Evolutionary conservation across 805 yeast genomes (phyloP), one percentile per base, ranked within the genome.

Genomic region (Blastobotrys muscicola): DNA sequence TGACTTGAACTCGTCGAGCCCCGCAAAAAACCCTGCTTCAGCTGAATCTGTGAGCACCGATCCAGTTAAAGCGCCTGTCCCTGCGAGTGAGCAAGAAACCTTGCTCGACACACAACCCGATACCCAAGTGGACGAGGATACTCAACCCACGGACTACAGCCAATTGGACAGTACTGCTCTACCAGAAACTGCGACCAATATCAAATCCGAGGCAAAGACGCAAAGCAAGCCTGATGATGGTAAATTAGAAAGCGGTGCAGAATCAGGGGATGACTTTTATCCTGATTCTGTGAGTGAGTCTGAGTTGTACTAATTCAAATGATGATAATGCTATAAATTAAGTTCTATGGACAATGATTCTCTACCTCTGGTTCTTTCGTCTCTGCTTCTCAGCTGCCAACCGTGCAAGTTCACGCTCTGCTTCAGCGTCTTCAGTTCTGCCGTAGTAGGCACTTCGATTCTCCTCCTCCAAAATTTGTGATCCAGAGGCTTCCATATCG

Each of bases 401-500:
- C 3, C 50, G 36, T 16, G 46, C 45, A 15, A 54, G 44, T 41
- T 45, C 53, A 20, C 43, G 40, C 55, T 75, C 76, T 58, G 89
- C 97, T 42, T 72, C 66, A 39, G 70, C 66, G 56, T 90, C 98
- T 58, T 92, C 98, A 33, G 71, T 49, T 51, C 75, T 72, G 0
- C 94, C 98, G 43, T 71, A 72, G 40, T 71, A 71, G 32, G 78
- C 68, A 9, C 95, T 81, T 30, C 74, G 56, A 48, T 68, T 74
- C 62, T 90, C 98, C 56, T 90, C 98, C 45, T 76, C 84, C 35
- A 86, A 65, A 16, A 92, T 77, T 50, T 90, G 97, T 23, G 80
- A 80, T 23, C 96, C 97, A 1, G 92, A 82, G 2, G 96, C 96
- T 58, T 90, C 97, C 97, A 92, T 90, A 55, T 85, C 66, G 33